Evolutionary conservation across 75 land plant species (phyloP).

Genomic region (Ceratopteris richardii): DNA sequence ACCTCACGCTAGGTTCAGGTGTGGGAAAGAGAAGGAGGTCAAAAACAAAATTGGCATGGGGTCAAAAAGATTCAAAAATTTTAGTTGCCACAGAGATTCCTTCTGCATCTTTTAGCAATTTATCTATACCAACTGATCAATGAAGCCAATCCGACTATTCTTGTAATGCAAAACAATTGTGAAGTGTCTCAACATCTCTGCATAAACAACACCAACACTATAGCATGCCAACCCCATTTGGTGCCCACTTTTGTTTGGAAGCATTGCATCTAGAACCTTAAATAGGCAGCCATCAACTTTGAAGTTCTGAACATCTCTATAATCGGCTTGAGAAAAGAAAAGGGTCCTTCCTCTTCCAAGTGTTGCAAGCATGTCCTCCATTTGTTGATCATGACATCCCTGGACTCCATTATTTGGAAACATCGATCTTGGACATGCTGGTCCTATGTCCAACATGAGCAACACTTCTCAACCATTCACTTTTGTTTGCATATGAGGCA

Average conservation of each 20-base stretch:
- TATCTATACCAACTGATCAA: constrained; percentile 16
- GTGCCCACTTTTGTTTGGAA: constrained; percentile 4
- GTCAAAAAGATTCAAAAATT: too few relatives aligned
- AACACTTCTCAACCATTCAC: constrained; percentile 23
- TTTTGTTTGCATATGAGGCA: constrained; percentile 30
- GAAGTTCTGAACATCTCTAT: constrained; percentile 5
- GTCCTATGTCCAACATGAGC: constrained; percentile 41
- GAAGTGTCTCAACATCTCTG: constrained; percentile 12
- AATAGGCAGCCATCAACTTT: constrained; percentile 16
- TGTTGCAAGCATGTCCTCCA: too few relatives aligned
- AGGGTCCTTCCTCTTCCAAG: constrained; percentile 4
- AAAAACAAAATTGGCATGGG: too few relatives aligned
- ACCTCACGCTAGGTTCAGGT: too few relatives aligned
- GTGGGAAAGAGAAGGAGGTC: too few relatives aligned
- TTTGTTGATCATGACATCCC: constrained; percentile 8
- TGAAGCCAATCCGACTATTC: constrained; percentile 10
- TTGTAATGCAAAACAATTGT: constrained; percentile 14
- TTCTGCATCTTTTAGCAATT: constrained; percentile 13
- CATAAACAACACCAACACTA: constrained; percentile 19
- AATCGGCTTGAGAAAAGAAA: constrained; percentile 5
- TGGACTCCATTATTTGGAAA: constrained; percentile 28
- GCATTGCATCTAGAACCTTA: neutral
- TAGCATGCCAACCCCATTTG: constrained; percentile 20
- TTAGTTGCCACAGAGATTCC: too few relatives aligned
- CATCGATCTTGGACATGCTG: constrained; percentile 39